Conservation (phyloP, 2,329 filamentous ascomycete species). For the Alternaria angustiovoidea region DNA sequence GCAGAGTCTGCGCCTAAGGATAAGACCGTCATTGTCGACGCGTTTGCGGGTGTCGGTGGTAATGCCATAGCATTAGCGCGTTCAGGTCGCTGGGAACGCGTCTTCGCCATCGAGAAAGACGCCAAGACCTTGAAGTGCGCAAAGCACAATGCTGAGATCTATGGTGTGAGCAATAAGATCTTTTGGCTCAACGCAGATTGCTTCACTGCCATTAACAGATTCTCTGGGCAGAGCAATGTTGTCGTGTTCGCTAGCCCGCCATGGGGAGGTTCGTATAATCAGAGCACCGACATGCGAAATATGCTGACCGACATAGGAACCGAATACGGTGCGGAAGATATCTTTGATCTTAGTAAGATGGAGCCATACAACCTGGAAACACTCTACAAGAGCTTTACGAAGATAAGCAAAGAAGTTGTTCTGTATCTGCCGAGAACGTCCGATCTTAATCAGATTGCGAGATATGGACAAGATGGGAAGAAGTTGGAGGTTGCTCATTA, state of each 20-base stretch:
- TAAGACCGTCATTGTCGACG: constrained; percentile 79
- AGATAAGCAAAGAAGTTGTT: constrained; percentile 63
- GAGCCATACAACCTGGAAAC: constrained; percentile 75
- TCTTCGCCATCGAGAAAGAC: constrained; percentile 91
- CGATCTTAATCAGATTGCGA: constrained; percentile 50
- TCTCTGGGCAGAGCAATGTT: constrained; percentile 60
- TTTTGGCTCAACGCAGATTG: constrained; percentile 89
- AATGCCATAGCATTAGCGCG: constrained; percentile 95
- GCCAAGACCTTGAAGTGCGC: constrained; percentile 83
- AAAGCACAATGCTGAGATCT: constrained; percentile 87
- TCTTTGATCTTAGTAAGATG: constrained; percentile 89
- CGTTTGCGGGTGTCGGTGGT: constrained; percentile 90
- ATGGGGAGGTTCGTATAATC: constrained; percentile 69
- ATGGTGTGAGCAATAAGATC: constrained; percentile 80
- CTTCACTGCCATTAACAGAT: constrained; percentile 72
- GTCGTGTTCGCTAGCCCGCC: constrained; percentile 77
- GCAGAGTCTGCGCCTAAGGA: constrained; percentile 60
- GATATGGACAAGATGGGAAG: constrained; percentile 42
- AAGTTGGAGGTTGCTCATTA: constrained; percentile 70
- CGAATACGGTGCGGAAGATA: constrained; percentile 67
- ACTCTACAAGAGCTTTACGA: constrained; percentile 52
- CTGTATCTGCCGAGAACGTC: constrained; percentile 78
- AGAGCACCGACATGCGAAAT: not conserved
- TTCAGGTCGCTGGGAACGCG: constrained; percentile 77
- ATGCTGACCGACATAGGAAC: constrained; percentile 58